Conservation (phyloP, 176 grass and related monocot species). For the Elymus sibiricus region DNA sequence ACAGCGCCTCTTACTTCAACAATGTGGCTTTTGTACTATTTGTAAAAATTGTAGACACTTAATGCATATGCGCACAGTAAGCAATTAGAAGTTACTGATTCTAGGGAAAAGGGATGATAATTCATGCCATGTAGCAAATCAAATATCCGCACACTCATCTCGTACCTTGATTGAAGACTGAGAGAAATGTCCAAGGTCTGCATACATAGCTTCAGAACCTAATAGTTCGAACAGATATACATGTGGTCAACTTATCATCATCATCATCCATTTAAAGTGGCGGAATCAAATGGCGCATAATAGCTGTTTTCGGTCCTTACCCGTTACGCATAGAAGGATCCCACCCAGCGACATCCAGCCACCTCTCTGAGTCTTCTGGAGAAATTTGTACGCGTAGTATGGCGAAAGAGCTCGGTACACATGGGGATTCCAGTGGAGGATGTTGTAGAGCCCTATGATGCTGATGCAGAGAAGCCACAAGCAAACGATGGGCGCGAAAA, state of each 20-base stretch:
- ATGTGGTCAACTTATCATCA: slow-evolving; percentile 5
- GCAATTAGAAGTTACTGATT: background rate
- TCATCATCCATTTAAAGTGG: background rate
- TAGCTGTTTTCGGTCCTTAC: slow-evolving; percentile 31
- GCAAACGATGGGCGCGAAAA: slow-evolving; percentile 76
- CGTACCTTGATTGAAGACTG: slow-evolving; percentile 82
- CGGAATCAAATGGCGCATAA: background rate
- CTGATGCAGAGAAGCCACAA: slow-evolving; percentile 89
- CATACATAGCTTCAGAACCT: slow-evolving; percentile 99
- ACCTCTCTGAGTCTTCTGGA: slow-evolving; percentile 70
- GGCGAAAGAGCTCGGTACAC: slow-evolving; percentile 79
- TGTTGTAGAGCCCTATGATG: slow-evolving; percentile 81
- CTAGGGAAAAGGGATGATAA: background rate
- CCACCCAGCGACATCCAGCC: slow-evolving; percentile 96
- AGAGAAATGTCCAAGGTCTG: slow-evolving; percentile 96
- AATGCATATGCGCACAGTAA: background rate
- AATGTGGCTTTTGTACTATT: background rate
- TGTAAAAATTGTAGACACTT: background rate
- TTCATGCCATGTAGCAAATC: background rate
- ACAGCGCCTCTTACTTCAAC: background rate
- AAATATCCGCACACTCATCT: background rate
- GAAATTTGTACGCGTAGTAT: slow-evolving; percentile 69
- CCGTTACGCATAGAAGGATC: slow-evolving; percentile 89
- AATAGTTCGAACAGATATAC: slow-evolving; percentile 17
- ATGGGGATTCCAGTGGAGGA: slow-evolving; percentile 80